Evolutionary conservation across 2,329 filamentous ascomycete genomes (phyloP).

Genomic region (Stenocarpella maydis): DNA sequence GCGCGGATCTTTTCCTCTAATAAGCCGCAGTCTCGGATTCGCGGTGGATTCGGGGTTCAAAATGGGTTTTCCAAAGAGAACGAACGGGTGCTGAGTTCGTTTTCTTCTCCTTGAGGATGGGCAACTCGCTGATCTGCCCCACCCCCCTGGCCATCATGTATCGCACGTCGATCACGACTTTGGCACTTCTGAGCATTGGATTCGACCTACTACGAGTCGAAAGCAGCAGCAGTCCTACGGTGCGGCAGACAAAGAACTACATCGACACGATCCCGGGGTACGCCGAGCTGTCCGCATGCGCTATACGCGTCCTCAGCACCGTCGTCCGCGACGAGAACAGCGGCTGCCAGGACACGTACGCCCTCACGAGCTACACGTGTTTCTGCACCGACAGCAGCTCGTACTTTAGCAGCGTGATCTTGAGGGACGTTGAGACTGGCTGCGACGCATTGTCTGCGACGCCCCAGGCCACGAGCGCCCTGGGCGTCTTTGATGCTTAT

Average conservation of each 20-base stretch:
- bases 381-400: constrained; percentile 36
- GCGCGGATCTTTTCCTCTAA: neutral
- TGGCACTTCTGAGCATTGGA: neutral
- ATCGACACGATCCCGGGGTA: constrained; percentile 31
- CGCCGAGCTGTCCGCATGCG: neutral
- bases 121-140: neutral
- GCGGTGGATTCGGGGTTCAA: neutral
- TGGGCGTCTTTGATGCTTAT: constrained; percentile 20
- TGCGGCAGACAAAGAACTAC: constrained; percentile 8
- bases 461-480: constrained; percentile 17
- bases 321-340: constrained; percentile 35
- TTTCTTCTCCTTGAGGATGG: neutral
- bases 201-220: neutral
- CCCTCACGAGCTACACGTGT: constrained; percentile 36
- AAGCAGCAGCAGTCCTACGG: neutral
- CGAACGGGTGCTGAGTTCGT: neutral
- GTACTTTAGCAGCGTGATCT: constrained; percentile 33
- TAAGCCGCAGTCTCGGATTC: neutral
- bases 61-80: neutral
- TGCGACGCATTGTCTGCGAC: constrained; percentile 3
- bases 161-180: neutral
- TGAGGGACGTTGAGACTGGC: constrained; percentile 11
- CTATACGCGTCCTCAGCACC: constrained; percentile 27
- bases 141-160: neutral
- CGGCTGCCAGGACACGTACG: constrained; percentile 36